These are phyloP conservation scores for Xerocomellus dryophilus DNA, from an alignment of 768 basidiomycete species.

Conservation along the genomic window DNA sequence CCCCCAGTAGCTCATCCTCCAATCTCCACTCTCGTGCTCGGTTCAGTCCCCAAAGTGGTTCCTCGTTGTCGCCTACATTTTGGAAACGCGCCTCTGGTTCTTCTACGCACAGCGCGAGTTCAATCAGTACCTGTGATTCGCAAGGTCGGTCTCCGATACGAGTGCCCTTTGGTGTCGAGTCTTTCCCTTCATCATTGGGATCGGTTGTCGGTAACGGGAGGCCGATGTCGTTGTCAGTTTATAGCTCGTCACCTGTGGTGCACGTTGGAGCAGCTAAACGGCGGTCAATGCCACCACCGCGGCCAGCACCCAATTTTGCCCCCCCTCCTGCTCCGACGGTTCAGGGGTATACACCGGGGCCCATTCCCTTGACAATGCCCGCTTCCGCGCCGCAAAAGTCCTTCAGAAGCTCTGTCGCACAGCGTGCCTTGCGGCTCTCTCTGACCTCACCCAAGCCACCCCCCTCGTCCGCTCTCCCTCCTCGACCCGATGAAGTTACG, in stretches of 20 bases:
- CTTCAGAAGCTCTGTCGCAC: conserved; percentile 56
- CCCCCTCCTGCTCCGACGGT: conserved; percentile 62
- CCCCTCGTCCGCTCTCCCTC: conserved; percentile 57
- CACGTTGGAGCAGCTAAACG: conserved; percentile 41
- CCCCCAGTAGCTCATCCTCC: conserved; percentile 40
- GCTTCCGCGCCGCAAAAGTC: conserved; percentile 23
- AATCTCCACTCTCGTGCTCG: conserved; percentile 27
- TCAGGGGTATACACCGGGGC: conserved; percentile 11
- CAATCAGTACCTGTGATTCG: conserved; percentile 43
- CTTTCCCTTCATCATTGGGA: conserved; percentile 13
- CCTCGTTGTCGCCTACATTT: conserved; percentile 47
- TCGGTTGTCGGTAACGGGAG: conserved; percentile 7
- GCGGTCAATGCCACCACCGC: conserved; percentile 66
- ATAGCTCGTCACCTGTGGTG: conserved; percentile 11
- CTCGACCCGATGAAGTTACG: conserved; percentile 58
- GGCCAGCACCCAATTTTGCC: conserved; percentile 68
- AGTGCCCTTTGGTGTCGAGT: conserved; percentile 1
- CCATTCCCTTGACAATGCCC: background rate
- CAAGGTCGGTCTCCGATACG: conserved; percentile 19
- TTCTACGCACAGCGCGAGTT: conserved; percentile 45
- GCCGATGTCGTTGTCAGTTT: conserved; percentile 23
- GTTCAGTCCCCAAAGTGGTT: conserved; percentile 41
- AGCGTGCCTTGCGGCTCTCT: conserved; percentile 57
- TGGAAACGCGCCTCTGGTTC: conserved; percentile 53
- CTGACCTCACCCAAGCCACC: conserved; percentile 63